Evolutionary conservation across 192 early-diverging fungal genomes (phyloP), one percentile per base, ranked within the genome.

Genomic region (Podila minutissima): DNA sequence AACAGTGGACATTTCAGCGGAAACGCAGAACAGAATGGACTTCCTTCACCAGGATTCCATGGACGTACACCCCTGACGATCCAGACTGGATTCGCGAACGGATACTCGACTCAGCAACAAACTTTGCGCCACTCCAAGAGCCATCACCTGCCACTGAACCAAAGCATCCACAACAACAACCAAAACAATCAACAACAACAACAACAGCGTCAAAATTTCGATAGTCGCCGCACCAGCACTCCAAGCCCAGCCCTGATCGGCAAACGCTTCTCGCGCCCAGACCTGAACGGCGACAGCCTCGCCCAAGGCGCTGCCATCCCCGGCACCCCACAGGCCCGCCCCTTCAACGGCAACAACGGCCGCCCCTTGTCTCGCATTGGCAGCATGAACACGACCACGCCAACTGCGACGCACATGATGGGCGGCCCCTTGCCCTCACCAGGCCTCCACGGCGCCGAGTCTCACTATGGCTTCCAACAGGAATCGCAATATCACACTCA

Each of bases 111-210:
- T 65, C 76, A 79, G 55, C 74, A 71, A 6, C 69, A 67, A 5
- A 46, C 41, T 12, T 66, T 81, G 46, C 70, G 77, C 22, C 77
- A 81, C 49, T 62, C 71, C 62, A 81, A 81, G 67, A 81, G 77
- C 28, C 70, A 73, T n/a, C 77, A 81, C 11, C 70, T 66, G 37
- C 70, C 69, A 5, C 29, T 79, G 64, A 76, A 76, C 55, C 51
- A 32, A 9, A 51, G 28, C 35, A 9, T 53, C 22, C 53, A 22
- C n/a, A n/a, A 24, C 53, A 55, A 22, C 53, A 55, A 17, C 53
- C 35, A 37, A 37, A 26, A 5, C 53, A 55, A 55, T 22, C 7
- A 55, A 0, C 53, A 55, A 12, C 24, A 46, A 46, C 15, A 12
- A 9, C 59, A 60, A 4, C 74, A 66, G n/a, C 75, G 70, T 37